Evolutionary conservation across 345 rosid species (phyloP).

Genomic region (Bruguiera parviflora): DNA sequence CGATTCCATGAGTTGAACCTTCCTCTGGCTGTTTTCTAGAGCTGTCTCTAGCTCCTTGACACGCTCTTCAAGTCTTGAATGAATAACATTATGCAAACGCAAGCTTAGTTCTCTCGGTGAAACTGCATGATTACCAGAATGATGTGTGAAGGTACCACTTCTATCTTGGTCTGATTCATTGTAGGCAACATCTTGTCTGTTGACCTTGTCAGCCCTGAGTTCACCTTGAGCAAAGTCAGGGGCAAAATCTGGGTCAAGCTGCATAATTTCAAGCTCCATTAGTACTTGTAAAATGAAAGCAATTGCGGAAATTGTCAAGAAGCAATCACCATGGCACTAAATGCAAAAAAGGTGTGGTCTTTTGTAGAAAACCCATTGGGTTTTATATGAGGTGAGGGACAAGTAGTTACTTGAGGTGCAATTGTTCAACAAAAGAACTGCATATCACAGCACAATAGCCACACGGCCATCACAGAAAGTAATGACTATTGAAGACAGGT

Average conservation of each 20-base stretch:
- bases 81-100: slow-evolving; percentile 66
- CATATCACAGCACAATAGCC: not conserved
- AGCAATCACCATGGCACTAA: not conserved
- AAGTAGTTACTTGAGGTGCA: not conserved
- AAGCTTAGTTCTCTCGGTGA: slow-evolving; percentile 74
- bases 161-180: slow-evolving; percentile 47
- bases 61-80: slow-evolving; percentile 58
- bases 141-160: slow-evolving; percentile 48
- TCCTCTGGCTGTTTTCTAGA: slow-evolving; percentile 65
- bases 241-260: slow-evolving; percentile 60
- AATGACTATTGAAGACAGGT: too few species aligned
- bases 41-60: slow-evolving; percentile 70
- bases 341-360: too few species aligned
- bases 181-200: slow-evolving; percentile 26
- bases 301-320: not conserved
- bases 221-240: slow-evolving; percentile 66
- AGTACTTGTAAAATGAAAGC: slow-evolving; percentile 10
- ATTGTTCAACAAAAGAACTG: not conserved
- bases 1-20: slow-evolving; percentile 52
- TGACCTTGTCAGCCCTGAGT: slow-evolving; percentile 36
- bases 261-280: slow-evolving; percentile 20
- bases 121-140: slow-evolving; percentile 55
- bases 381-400: too few species aligned
- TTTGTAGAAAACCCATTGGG: too few species aligned
- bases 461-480: too few species aligned